Conservation (phyloP, 768 basidiomycete genomes). For the Auricularia heimuer region DNA sequence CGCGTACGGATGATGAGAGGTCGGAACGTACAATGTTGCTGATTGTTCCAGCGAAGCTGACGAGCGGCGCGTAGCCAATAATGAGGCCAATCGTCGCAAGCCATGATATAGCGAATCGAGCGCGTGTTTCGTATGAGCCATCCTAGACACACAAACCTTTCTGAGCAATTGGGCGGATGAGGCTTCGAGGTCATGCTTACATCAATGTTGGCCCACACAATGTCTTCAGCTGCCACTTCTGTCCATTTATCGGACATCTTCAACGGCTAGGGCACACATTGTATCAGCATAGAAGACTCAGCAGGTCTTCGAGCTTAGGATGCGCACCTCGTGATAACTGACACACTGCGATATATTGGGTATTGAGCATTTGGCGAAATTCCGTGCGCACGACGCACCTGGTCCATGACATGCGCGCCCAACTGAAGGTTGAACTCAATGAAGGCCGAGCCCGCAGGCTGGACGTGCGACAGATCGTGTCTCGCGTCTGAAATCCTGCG, state of each 20-base stretch:
- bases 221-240: constrained; percentile 41
- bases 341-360: constrained; percentile 10
- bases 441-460: constrained; percentile 48
- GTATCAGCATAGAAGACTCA: no score
- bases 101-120: constrained; percentile 47
- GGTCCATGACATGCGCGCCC: constrained; percentile 61
- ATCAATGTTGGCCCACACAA: constrained; percentile 52
- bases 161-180: no score
- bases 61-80: constrained; percentile 55
- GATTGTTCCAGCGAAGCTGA: constrained; percentile 53
- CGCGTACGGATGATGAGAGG: not conserved
- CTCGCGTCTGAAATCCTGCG: constrained; percentile 29
- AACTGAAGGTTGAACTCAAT: constrained; percentile 63
- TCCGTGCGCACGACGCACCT: no score
- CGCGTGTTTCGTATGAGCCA: constrained; percentile 40
- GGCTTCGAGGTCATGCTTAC: constrained; percentile 22
- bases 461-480: constrained; percentile 28
- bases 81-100: constrained; percentile 49
- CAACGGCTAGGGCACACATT: constrained; percentile 25
- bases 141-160: constrained; percentile 11
- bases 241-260: constrained; percentile 53
- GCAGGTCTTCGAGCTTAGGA: no score
- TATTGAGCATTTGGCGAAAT: no score
- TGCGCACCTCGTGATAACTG: constrained; percentile 2
- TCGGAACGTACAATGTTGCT: constrained; percentile 35